phyloP scores from a whole-genome alignment of 345 rosid species.

The Anastatica hierochuntica region DNA sequence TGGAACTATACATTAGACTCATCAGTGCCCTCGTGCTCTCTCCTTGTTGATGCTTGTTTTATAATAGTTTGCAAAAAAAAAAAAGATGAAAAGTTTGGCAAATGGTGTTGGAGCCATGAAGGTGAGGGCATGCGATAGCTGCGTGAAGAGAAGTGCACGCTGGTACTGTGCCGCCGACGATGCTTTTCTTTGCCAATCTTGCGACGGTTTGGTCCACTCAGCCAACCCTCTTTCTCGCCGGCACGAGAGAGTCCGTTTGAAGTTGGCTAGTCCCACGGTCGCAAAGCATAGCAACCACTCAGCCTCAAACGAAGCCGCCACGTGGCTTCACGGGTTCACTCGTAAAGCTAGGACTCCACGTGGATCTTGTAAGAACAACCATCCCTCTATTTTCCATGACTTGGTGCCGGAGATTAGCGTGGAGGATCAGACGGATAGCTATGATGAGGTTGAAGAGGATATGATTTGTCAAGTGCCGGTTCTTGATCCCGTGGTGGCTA shows the following conservation, averaged over 20 bases:
- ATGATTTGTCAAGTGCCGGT: constrained; percentile 82
- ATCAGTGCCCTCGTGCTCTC: constrained; percentile 1
- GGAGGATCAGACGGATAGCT: constrained; percentile 45
- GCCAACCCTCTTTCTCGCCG: constrained; percentile 79
- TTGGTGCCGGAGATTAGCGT: constrained; percentile 67
- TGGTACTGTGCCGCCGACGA: constrained; percentile 98
- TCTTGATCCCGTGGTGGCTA: constrained; percentile 50
- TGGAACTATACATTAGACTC: too few relatives aligned
- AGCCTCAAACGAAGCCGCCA: constrained; percentile 18
- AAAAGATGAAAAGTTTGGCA: constrained; percentile 45
- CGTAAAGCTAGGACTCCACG: constrained; percentile 83
- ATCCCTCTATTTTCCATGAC: constrained; percentile 21
- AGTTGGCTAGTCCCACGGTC: constrained; percentile 27
- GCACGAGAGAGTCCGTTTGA: constrained; percentile 74
- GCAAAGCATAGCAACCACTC: too few relatives aligned
- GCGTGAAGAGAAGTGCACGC: constrained; percentile 62
- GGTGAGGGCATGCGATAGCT: constrained; percentile 81
- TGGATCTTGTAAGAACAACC: constrained; percentile 25
- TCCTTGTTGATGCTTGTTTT: constrained; percentile 5
- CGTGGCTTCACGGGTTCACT: constrained; percentile 80
- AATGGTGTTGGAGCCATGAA: constrained; percentile 69
- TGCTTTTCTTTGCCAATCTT: constrained; percentile 87
- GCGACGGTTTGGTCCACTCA: constrained; percentile 78
- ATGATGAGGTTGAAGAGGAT: constrained; percentile 53
- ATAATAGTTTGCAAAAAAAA: too few relatives aligned